Evolutionary conservation across 306 rosid genomes (phyloP), one percentile per base, ranked within the genome.

Genomic region (Mucuna pruriens): DNA sequence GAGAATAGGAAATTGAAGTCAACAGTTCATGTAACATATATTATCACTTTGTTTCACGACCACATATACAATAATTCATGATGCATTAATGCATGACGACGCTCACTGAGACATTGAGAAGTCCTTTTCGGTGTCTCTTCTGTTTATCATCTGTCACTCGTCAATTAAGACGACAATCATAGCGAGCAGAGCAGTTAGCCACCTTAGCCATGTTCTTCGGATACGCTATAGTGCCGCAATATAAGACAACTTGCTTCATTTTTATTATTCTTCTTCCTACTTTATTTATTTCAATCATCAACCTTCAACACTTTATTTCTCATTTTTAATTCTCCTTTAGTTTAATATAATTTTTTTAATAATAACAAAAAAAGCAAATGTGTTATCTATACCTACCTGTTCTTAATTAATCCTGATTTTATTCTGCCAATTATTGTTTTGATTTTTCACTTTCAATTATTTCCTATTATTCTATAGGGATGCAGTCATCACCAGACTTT

Each of bases 401-500:
- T 61, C 34, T 78, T 49, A 34, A 10, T n/a, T 62, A 42, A 65
- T 38, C 19, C 71, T 65, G 71, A 38, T 70, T 9, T 82, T 74
- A 49, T 72, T 78, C 62, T 79, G 39, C 55, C 52, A 57, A 70
- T 20, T 10, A 74, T 71, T 39, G 26, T 39, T 45, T 33, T 44
- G 23, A 51, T 73, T n/a, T 31, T 49, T 17, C 42, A 36, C 49
- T 74, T 68, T 34, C 33, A 23, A 38, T 25, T 66, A 36, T 67
- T 17, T 19, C 25, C 3, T 58, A 25, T 62, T 58, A 25, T 62
- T 78, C n/a, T 25, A 49, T 57, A 94, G 98, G 97, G 51, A 94
- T 94, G 97, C 83, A 90, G 57, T 82, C 91, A 76, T 89, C 94
- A 1, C 71, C 71, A 6, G 98, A 92, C 16, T 88, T 94, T 80